Conservation (phyloP, 768 basidiomycete species). For the Hebeloma cylindrosporum region DNA sequence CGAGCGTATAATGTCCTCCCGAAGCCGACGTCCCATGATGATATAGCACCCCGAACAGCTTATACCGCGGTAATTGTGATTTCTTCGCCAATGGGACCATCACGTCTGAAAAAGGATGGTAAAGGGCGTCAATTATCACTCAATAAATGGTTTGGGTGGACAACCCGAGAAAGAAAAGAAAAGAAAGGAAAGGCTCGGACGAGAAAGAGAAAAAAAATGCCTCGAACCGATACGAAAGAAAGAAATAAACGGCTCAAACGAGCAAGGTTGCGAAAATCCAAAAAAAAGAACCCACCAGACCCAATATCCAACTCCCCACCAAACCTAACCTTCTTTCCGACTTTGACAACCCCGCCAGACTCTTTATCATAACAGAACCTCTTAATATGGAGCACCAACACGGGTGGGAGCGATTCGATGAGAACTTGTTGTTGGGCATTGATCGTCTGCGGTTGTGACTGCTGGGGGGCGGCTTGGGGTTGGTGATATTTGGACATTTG, state of each 20-base stretch:
- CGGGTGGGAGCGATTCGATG: constrained; percentile 80
- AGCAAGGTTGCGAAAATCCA: neutral
- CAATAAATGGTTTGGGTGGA: no score
- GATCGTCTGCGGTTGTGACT: no score
- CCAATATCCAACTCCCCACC: constrained; percentile 77
- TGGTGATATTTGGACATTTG: constrained; percentile 55
- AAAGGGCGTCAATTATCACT: constrained; percentile 1
- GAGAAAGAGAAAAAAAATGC: no score
- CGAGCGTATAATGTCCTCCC: constrained; percentile 94
- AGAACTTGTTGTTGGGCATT: constrained; percentile 67
- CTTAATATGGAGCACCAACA: constrained; percentile 88
- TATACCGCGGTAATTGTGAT: constrained; percentile 57
- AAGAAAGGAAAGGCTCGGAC: neutral
- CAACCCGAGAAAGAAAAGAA: constrained; percentile 4
- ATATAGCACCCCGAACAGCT: constrained; percentile 87
- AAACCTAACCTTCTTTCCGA: constrained; percentile 79
- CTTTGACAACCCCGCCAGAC: constrained; percentile 80
- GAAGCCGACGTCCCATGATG: constrained; percentile 91
- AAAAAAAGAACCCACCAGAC: constrained; percentile 44
- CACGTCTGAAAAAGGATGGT: constrained; percentile 50
- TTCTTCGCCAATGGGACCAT: constrained; percentile 53
- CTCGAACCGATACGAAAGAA: no score
- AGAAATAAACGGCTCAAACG: neutral
- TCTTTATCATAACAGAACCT: constrained; percentile 83
- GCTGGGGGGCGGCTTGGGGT: no score